These are phyloP conservation scores for Hamigera avellanea DNA, from an alignment of 495 filamentous ascomycete genomes.

Conservation along the genomic window DNA sequence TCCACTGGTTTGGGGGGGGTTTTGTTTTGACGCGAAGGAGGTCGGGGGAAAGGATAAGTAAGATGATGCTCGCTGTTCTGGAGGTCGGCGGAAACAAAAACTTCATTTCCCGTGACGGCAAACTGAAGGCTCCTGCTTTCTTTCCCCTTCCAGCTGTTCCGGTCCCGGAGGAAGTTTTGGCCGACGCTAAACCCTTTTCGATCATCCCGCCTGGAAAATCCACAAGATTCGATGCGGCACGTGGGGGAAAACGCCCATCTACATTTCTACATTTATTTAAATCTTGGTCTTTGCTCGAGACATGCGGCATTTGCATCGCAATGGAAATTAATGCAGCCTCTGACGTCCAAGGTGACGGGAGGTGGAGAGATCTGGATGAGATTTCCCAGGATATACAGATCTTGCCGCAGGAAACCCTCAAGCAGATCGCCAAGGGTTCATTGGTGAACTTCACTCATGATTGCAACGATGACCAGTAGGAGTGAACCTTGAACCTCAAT, in stretches of 20 bases:
- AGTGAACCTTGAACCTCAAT: not conserved
- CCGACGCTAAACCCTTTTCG: conserved; percentile 20
- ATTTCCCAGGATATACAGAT: conserved; percentile 28
- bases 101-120: conserved; percentile 14
- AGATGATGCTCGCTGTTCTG: conserved; percentile 1
- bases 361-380: conserved; percentile 20
- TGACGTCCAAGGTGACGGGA: conserved; percentile 4
- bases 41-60: not conserved
- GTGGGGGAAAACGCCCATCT: conserved; percentile 9
- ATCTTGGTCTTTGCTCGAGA: conserved; percentile 4
- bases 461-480: conserved; percentile 27
- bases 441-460: conserved; percentile 24
- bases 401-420: conserved; percentile 23
- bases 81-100: conserved; percentile 24
- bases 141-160: not conserved
- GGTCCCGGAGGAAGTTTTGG: conserved; percentile 12
- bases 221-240: conserved; percentile 5
- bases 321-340: conserved; percentile 15
- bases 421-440: conserved; percentile 27
- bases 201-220: conserved; percentile 17
- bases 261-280: not conserved
- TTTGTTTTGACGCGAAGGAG: not conserved
- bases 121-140: not conserved
- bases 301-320: conserved; percentile 9
- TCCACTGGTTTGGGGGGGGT: conserved; percentile 17